Evolutionary conservation across 2,329 filamentous ascomycete species (phyloP).

Genomic region (Diaporthe sp.): DNA sequence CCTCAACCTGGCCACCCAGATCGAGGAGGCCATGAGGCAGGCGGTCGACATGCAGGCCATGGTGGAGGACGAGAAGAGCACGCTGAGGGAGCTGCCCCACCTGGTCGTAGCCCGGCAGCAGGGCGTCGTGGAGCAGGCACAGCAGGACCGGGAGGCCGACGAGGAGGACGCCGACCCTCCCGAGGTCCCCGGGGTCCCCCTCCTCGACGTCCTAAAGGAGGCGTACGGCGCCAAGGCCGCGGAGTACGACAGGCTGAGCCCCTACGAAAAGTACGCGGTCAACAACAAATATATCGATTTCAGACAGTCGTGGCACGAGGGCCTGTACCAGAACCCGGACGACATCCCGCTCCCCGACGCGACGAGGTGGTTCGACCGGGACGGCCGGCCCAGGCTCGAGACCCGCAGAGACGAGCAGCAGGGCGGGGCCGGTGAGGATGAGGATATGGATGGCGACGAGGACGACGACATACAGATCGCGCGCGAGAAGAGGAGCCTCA

Average conservation of each 20-base stretch:
- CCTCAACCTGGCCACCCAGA: constrained; percentile 57
- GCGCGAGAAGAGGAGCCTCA: constrained; percentile 74
- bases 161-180: constrained; percentile 46
- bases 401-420: constrained; percentile 34
- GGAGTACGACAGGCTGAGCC: constrained; percentile 59
- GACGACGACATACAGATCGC: constrained; percentile 80
- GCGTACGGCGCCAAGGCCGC: constrained; percentile 54
- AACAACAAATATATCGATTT: constrained; percentile 74
- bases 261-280: constrained; percentile 64
- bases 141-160: constrained; percentile 44
- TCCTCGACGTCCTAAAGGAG: constrained; percentile 50
- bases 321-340: constrained; percentile 60
- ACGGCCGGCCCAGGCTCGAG: constrained; percentile 55
- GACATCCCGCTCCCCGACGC: constrained; percentile 67
- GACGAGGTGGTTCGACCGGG: constrained; percentile 66
- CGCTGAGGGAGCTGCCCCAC: constrained; percentile 55
- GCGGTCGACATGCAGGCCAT: constrained; percentile 65
- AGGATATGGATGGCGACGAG: constrained; percentile 60
- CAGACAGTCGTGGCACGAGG: constrained; percentile 71
- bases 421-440: constrained; percentile 46
- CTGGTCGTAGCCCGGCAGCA: constrained; percentile 46
- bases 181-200: constrained; percentile 22
- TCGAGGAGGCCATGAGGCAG: constrained; percentile 62
- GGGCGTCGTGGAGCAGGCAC: constrained; percentile 46
- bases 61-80: constrained; percentile 62